These are phyloP conservation scores for Acanthamoeba culbertsoni DNA, from an alignment of 208 protist species.

Conservation along the genomic window DNA sequence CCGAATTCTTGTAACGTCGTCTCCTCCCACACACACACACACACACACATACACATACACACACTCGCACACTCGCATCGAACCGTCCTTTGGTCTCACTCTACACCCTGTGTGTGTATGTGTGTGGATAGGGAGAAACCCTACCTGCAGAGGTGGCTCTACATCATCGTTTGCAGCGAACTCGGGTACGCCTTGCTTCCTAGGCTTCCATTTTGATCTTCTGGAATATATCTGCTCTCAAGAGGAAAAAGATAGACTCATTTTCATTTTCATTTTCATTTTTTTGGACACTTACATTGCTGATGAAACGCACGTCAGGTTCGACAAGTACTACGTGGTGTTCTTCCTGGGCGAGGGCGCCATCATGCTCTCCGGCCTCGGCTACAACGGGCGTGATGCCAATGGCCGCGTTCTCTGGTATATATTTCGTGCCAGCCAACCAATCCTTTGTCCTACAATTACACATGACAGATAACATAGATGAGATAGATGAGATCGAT, in stretches of 20 bases:
- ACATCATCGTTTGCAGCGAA: not conserved
- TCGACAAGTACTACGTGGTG: conserved; percentile 74
- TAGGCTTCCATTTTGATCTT: not conserved
- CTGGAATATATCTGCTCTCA: no score
- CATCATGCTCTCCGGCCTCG: conserved; percentile 62
- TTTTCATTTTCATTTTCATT: not conserved
- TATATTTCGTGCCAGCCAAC: not conserved
- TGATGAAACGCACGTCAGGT: not conserved
- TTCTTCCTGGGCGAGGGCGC: conserved; percentile 59
- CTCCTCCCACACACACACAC: not conserved
- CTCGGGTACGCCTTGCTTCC: not conserved
- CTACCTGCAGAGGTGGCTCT: not conserved
- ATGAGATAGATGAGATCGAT: no score
- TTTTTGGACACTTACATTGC: not conserved
- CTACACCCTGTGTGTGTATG: no score
- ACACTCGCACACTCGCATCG: no score
- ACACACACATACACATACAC: no score
- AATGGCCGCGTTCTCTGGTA: not conserved
- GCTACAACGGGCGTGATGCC: conserved; percentile 64
- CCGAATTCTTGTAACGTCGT: not conserved
- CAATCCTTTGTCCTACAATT: no score
- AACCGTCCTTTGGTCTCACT: no score
- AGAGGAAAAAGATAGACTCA: no score
- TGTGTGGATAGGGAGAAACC: not conserved
- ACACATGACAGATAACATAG: no score